Base-by-base conservation (phyloP, 768 basidiomycete genomes). In the Mycena vitilis region DNA sequence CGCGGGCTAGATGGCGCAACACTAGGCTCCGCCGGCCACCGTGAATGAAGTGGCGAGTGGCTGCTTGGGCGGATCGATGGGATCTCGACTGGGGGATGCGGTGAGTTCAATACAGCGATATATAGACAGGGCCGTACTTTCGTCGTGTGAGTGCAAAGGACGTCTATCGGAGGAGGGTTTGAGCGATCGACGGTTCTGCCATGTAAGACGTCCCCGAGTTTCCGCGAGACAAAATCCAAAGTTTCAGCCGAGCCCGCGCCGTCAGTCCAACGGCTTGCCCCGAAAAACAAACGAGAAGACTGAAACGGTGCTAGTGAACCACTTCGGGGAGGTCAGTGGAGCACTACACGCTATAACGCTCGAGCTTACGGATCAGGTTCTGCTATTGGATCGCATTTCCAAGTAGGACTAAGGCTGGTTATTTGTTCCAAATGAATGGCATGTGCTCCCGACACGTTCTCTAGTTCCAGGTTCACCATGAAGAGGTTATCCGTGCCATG, bases 341-440 rank as follows among this genome's bases (percentile, higher is more conserved):
- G 47, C 23, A 52, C 37, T 49, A 45, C 56, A 48, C 73, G 52
- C 42, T 15, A 56, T 55, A 53, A 40, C 55, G 25, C 1, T 63
- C 51, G 25, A 25, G 81, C 91, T 76, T 71, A 91, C 90, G 80
- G 74, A 22, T 75, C 69, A 18, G 75, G 69, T 12, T 80, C 76
- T 2, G 78, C 70, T n/a, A 86, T 60, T 9, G 84, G 73, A 2
- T 77, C 75, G 68, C 87, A 89, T 48, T 77, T 76, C 95, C 95
- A 96, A 7, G 81, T 80, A 0, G 93, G 87, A 71, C 94, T 95
- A 57, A 94, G 69, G 34, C 87, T 83, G 5, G 85, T 86, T 9
- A 95, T 72, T 71, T 93, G 89, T 5, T 82, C 82, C 20, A 96
- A 70, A 18, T 77, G 73, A 38, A 93, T 73, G 18, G 82, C 73